Evolutionary conservation across 2,329 filamentous ascomycete genomes (phyloP).

Genomic region (Furcasterigmium sp.): DNA sequence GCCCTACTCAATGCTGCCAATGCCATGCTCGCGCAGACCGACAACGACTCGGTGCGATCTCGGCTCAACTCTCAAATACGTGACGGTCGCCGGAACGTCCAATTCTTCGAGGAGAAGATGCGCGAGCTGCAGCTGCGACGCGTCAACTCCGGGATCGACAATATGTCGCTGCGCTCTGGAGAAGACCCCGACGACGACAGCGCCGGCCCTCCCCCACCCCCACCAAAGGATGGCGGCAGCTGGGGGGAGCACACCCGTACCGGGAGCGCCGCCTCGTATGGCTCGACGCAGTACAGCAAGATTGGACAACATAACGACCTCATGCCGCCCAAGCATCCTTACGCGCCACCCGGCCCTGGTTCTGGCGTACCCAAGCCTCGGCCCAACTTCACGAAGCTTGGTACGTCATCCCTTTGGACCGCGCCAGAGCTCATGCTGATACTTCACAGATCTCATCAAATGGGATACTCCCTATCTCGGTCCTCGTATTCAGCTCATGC

Average conservation of each 20-base stretch:
- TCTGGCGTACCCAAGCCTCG: conserved; percentile 65
- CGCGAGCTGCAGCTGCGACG: conserved; percentile 81
- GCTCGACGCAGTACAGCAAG: conserved; percentile 48
- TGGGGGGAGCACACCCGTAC: conserved; percentile 16
- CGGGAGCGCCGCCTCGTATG: conserved; percentile 56
- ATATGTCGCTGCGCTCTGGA: conserved; percentile 52
- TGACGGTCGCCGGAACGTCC: conserved; percentile 86
- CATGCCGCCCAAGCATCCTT: conserved; percentile 79
- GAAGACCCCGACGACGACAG: conserved; percentile 33
- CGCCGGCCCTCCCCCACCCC: conserved; percentile 55
- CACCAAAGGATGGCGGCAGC: conserved; percentile 62
- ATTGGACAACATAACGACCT: conserved; percentile 63
- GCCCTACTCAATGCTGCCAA: conserved; percentile 90
- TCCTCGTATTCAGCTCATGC: conserved; percentile 96
- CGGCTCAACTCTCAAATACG: conserved; percentile 91
- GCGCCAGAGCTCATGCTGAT: too few relatives aligned
- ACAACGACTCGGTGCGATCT: conserved; percentile 86
- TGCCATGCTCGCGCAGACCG: conserved; percentile 91
- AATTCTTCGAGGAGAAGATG: conserved; percentile 92
- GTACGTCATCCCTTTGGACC: conserved; percentile 45
- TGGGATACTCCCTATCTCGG: conserved; percentile 94
- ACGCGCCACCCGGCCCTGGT: conserved; percentile 65
- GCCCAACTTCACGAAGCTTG: conserved; percentile 93
- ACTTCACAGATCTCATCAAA: conserved; percentile 80
- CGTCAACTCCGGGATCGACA: conserved; percentile 61